Evolutionary conservation across 2,329 filamentous ascomycete species (phyloP), one percentile per base, ranked within the genome.

Genomic region (Emmonsiellopsis sp.): DNA sequence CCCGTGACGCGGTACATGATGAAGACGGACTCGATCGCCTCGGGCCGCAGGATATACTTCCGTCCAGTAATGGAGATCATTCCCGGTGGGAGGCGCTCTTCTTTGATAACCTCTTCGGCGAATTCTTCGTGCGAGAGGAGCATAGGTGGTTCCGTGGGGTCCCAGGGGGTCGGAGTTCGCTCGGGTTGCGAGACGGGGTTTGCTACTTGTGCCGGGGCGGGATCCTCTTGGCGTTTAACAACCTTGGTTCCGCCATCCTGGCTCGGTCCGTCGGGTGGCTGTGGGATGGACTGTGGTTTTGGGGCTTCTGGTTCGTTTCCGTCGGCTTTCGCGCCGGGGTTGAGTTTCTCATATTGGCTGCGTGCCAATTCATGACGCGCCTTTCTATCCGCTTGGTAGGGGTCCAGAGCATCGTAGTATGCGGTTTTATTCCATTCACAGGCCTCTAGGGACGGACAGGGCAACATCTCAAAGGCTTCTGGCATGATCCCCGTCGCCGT

Each of bases 1-100:
- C 89, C 90, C 0, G 89, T 94, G 69, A 94, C 89, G 65, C 90
- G 87, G 73, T 93, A 93, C 77, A 94, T 86, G 72, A 91, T 87
- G 79, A 89, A 94, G 9, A 94, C 84, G 0, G 85, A 89, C 64
- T 95, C 89, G 62, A 95, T 90, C 1, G 87, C 88, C 73, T 95
- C 89, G 30, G 89, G 88, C 15, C 86, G 87, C 58, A 63, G 47
- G 15, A 59, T 62, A 30, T 59, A 62, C 50, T 72, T 58, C 2
- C 67, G 62, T 9, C 62, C 62, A 1, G 59, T 58, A 40, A 76
- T 69, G 34, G 65, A 65, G 8, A 67, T 68, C 57, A 76, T 68
- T 5, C 73, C 73, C 11, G 66, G 61, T 10, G 73, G 72, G 32
- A 76, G 63, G 41, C 70, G 71, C 54, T 75, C 70, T 46, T 71